These are phyloP conservation scores for Aspergillus alliaceus DNA, from an alignment of 2,329 filamentous ascomycete genomes.

Conservation along the genomic window DNA sequence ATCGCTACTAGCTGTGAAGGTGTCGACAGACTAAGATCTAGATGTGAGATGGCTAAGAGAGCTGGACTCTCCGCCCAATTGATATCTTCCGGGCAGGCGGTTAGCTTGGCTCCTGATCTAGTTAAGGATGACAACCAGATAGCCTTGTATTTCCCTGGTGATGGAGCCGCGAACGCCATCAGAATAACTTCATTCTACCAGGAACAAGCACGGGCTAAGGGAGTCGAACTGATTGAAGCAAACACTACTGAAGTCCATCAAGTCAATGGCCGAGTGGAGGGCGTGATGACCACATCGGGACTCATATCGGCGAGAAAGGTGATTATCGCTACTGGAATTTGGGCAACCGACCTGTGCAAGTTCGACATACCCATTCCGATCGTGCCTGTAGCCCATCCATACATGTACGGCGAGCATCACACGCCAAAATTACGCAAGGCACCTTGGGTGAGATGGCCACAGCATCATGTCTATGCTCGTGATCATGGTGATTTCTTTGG, in stretches of 20 bases:
- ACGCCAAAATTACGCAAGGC: conserved; percentile 17
- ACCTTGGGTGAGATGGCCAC: conserved; percentile 38
- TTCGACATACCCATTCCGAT: conserved; percentile 29
- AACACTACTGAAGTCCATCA: conserved; percentile 19
- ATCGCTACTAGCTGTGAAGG: conserved; percentile 23
- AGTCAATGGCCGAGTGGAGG: conserved; percentile 15
- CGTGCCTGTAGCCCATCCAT: conserved; percentile 38
- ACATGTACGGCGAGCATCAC: conserved; percentile 28
- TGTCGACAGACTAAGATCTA: conserved; percentile 15
- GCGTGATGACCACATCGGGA: conserved; percentile 17
- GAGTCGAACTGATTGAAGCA: conserved; percentile 24
- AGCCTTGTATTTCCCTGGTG: conserved; percentile 26
- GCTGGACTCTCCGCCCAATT: conserved; percentile 27
- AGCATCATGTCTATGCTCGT: conserved; percentile 35
- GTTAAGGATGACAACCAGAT: conserved; percentile 22
- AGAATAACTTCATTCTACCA: conserved; percentile 26
- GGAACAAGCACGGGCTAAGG: conserved; percentile 18
- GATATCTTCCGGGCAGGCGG: conserved; percentile 22
- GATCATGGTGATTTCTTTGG: conserved; percentile 35
- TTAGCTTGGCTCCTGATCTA: conserved; percentile 26
- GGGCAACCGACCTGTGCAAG: conserved; percentile 24
- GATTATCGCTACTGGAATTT: conserved; percentile 33
- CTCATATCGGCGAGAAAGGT: conserved; percentile 15
- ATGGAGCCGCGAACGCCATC: conserved; percentile 28
- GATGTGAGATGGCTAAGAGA: conserved; percentile 19